Conservation (phyloP, 2,329 filamentous ascomycete species). For the Colletotrichum musicola region DNA sequence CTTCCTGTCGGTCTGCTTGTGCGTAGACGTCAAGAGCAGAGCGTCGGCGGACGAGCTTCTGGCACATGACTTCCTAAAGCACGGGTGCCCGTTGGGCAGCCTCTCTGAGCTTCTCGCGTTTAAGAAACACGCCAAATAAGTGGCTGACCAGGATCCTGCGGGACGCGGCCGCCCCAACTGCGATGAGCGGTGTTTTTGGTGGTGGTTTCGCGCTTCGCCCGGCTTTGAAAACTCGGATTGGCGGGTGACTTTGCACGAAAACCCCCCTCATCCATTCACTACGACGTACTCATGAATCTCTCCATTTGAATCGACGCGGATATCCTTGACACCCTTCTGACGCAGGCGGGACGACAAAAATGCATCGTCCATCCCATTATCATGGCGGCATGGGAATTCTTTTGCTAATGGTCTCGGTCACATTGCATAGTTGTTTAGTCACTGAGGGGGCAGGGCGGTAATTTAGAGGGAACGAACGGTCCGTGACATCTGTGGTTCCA, state of each 20-base stretch:
- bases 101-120: constrained; percentile 90
- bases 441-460: constrained; percentile 30
- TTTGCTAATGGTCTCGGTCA: constrained; percentile 39
- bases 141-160: neutral
- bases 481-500: constrained; percentile 27
- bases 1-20: constrained; percentile 95
- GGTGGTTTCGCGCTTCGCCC: neutral
- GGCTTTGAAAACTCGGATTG: neutral
- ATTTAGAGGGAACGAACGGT: constrained; percentile 35
- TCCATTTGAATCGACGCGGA: constrained; percentile 33
- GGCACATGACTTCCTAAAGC: constrained; percentile 93
- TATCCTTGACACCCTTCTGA: constrained; percentile 38
- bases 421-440: constrained; percentile 39
- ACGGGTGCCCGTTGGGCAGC: constrained; percentile 85
- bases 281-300: constrained; percentile 35
- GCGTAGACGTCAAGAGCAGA: constrained; percentile 94
- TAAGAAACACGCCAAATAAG: constrained; percentile 78
- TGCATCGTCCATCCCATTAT: constrained; percentile 37
- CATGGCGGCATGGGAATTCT: constrained; percentile 33
- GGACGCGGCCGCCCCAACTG: neutral
- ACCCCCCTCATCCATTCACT: constrained; percentile 14
- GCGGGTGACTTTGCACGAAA: constrained; percentile 10
- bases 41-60: constrained; percentile 92
- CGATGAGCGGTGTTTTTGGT: constrained; percentile 12
- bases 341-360: constrained; percentile 33